Evolutionary conservation across 352 stramenopile species (phyloP), one percentile per base, ranked within the genome.

Genomic region (Phytophthora idaei): DNA sequence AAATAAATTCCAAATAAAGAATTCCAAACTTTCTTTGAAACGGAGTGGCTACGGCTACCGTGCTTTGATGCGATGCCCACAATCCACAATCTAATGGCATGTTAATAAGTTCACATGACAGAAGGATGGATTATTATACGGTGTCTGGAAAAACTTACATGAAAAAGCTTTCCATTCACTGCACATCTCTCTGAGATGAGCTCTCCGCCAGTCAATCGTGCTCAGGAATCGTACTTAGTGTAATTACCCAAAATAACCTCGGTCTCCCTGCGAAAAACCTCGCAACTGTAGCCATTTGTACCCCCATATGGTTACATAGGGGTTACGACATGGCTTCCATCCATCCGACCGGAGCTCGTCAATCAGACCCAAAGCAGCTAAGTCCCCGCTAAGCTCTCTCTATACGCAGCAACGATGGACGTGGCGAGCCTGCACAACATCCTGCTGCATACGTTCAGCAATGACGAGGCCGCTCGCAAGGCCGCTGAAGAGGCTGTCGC

Each of bases 361-460:
- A 74, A 61, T 65, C 58, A 65, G 56, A 70, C 41, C 31, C 14
- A 66, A 67, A 71, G 56, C 49, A 65, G 45, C 56, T 49, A n/a
- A 65, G 46, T 55, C 52, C 28, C 39, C 57, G 52, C 51, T 12
- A 64, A 61, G 57, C 44, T 62, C 29, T 69, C 57, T 25, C 12
- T 48, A 39, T 9, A 42, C 17, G 17, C 27, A 55, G 21, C 32
- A 64, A 71, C 67, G 54, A 97, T 98, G 80, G 90, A 98, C 87
- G 89, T 89, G 50, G 73, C 89, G 64, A 89, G 84, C 29, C 80
- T 98, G 53, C 87, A 96, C 78, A 95, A 95, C 77, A 92, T 94
- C 73, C 74, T 95, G 58, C 74, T 94, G 61, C 84, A 93, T 71
- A 93, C 88, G 58, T 93, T 94, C 78, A 93, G 83, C 79, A 87